Evolutionary conservation across 495 filamentous ascomycete genomes (phyloP).

Genomic region (Cenococcum geophilum): DNA sequence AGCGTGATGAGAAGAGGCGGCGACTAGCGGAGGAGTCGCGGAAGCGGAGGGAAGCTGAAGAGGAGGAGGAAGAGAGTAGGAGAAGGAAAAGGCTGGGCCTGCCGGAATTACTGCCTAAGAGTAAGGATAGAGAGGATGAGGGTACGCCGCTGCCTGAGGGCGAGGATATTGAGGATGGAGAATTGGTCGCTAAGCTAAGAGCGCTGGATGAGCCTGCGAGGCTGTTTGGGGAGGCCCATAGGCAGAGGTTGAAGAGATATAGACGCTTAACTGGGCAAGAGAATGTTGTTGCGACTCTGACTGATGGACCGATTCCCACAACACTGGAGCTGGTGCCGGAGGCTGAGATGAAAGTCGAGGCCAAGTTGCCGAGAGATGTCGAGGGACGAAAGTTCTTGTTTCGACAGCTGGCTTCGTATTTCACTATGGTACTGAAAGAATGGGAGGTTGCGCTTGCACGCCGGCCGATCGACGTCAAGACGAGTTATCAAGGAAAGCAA

Average conservation of each 20-base stretch:
- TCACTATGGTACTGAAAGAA: conserved; percentile 83
- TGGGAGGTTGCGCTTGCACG: conserved; percentile 75
- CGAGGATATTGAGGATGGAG: conserved; percentile 64
- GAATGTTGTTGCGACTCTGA: conserved; percentile 44
- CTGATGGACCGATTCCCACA: conserved; percentile 58
- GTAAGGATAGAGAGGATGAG: conserved; percentile 38
- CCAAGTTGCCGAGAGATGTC: conserved; percentile 46
- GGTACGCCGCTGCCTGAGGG: conserved; percentile 40
- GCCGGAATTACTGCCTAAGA: conserved; percentile 59
- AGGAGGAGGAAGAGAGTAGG: conserved; percentile 50
- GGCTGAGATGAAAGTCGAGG: conserved; percentile 75
- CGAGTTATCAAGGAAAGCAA: conserved; percentile 68
- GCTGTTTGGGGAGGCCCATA: conserved; percentile 81
- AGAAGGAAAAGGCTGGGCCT: conserved; percentile 57
- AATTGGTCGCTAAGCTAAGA: conserved; percentile 61
- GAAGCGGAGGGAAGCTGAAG: conserved; percentile 61
- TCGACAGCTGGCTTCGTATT: conserved; percentile 85
- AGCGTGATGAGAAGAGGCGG: conserved; percentile 72
- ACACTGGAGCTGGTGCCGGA: conserved; percentile 70
- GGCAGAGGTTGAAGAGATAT: conserved; percentile 62
- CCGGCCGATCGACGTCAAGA: conserved; percentile 55
- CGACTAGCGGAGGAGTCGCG: conserved; percentile 75
- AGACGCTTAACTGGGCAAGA: conserved; percentile 50
- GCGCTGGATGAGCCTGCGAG: conserved; percentile 62
- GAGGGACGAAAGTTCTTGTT: conserved; percentile 60